phyloP scores from a whole-genome alignment of 306 rosid genomes.

The Acacia melanoxylon region DNA sequence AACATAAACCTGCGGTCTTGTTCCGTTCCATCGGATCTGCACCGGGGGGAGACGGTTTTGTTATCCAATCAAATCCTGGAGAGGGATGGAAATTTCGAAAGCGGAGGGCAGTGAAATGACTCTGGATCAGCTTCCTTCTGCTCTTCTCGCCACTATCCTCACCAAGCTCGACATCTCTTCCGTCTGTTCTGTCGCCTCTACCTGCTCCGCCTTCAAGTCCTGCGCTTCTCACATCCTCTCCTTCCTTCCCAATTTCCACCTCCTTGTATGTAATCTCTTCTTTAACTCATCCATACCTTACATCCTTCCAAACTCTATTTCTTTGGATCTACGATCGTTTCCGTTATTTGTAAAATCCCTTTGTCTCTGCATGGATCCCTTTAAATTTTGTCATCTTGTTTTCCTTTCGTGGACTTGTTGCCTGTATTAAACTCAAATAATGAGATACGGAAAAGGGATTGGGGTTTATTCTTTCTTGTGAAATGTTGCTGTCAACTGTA shows the following conservation, averaged over 20 bases:
- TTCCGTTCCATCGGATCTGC: neutral
- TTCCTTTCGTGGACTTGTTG: neutral
- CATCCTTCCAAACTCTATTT: neutral
- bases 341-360: neutral
- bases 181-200: constrained; percentile 70
- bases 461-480: neutral
- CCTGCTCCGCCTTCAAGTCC: constrained; percentile 61
- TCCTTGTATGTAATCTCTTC: constrained; percentile 47
- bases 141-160: constrained; percentile 65
- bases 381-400: neutral
- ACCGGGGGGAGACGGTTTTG: neutral
- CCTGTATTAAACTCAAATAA: neutral
- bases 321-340: neutral
- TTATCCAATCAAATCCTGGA: neutral
- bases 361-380: neutral
- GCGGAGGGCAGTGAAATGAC: constrained; percentile 25
- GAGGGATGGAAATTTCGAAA: constrained; percentile 26
- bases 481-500: neutral
- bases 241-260: constrained; percentile 72
- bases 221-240: constrained; percentile 67
- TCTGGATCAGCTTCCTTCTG: constrained; percentile 66
- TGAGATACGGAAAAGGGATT: neutral
- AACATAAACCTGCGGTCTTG: neutral
- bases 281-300: neutral
- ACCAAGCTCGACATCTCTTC: constrained; percentile 83